These are phyloP conservation scores for Hypomyces rosellus DNA, from an alignment of 2,329 filamentous ascomycete genomes.

Conservation along the genomic window DNA sequence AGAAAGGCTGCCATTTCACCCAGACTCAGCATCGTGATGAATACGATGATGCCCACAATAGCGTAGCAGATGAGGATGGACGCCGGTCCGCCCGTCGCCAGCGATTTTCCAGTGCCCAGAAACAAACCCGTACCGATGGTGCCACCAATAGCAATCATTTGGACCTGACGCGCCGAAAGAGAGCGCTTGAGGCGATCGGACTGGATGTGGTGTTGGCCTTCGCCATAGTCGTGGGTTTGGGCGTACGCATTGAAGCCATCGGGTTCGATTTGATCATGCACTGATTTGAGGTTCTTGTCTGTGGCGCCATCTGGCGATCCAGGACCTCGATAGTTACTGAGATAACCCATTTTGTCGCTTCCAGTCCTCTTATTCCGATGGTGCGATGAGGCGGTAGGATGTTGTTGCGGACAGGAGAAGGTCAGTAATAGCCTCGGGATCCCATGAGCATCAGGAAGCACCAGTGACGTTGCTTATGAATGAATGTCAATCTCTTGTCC, in stretches of 20 bases:
- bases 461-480: too few relatives aligned
- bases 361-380: too few relatives aligned
- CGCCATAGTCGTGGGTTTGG: conserved; percentile 4
- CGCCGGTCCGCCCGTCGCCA: conserved; percentile 54
- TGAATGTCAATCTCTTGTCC: too few relatives aligned
- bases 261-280: background rate
- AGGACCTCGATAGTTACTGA: too few relatives aligned
- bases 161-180: conserved; percentile 55
- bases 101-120: conserved; percentile 53
- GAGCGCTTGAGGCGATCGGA: conserved; percentile 47
- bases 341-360: too few relatives aligned
- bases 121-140: conserved; percentile 58
- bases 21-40: conserved; percentile 51
- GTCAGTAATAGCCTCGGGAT: too few relatives aligned
- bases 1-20: conserved; percentile 55
- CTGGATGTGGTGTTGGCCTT: conserved; percentile 15
- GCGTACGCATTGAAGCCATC: background rate
- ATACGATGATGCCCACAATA: conserved; percentile 52
- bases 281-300: background rate
- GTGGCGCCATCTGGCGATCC: too few relatives aligned
- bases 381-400: too few relatives aligned
- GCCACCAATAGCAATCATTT: conserved; percentile 60
- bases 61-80: conserved; percentile 52
- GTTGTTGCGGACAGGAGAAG: too few relatives aligned
- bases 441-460: too few relatives aligned